phyloP scores from a whole-genome alignment of 1,139 yeast species.

The Candida labiduridarum region DNA sequence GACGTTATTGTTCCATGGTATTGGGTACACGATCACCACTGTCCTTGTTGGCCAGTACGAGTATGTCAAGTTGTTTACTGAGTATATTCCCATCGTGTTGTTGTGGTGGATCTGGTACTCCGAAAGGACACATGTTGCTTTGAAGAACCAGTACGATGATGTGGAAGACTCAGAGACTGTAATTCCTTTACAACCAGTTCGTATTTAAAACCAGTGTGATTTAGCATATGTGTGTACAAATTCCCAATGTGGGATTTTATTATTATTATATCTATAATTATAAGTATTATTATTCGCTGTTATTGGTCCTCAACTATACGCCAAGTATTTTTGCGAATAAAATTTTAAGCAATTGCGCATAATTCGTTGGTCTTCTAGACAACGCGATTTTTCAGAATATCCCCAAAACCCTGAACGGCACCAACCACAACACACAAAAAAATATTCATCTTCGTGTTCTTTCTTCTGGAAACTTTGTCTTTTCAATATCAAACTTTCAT shows the following conservation, averaged over 20 bases:
- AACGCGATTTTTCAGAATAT: too few relatives aligned
- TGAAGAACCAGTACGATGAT: neutral
- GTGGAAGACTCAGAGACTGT: neutral
- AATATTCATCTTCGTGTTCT: too few relatives aligned
- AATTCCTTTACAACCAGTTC: neutral
- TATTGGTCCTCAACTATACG: too few relatives aligned
- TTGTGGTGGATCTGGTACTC: slow-evolving; percentile 3
- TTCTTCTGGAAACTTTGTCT: too few relatives aligned
- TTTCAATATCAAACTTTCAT: neutral
- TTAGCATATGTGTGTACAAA: too few relatives aligned
- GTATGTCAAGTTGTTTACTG: neutral
- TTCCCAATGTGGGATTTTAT: too few relatives aligned
- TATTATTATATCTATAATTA: too few relatives aligned
- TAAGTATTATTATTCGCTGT: too few relatives aligned
- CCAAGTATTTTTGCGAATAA: too few relatives aligned
- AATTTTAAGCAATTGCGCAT: too few relatives aligned
- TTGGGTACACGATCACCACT: neutral
- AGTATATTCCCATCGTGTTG: neutral
- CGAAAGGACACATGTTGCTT: neutral
- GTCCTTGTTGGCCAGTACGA: neutral
- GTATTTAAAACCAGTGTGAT: neutral
- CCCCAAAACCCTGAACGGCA: neutral
- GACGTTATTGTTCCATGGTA: slow-evolving; percentile 1
- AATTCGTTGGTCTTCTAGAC: too few relatives aligned
- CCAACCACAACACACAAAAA: too few relatives aligned